Evolutionary conservation across 495 filamentous ascomycete genomes (phyloP).

Genomic region (Hyaloscypha bicolor): DNA sequence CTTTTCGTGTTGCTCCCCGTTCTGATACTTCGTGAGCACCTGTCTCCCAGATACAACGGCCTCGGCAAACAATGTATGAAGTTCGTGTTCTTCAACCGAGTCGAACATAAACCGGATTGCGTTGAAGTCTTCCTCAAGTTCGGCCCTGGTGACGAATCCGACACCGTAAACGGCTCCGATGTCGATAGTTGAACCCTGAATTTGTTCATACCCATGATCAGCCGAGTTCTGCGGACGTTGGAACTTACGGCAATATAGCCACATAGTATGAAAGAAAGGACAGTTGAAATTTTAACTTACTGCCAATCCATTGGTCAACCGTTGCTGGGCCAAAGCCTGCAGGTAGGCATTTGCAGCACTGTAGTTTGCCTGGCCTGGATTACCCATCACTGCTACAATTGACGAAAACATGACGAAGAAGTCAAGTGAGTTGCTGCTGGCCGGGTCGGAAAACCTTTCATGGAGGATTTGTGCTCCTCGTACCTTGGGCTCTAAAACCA

Average conservation of each 20-base stretch:
- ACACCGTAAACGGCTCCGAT: neutral
- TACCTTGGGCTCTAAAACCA: neutral
- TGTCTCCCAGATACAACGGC: neutral
- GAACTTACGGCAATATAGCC: too few relatives aligned
- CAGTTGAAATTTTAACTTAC: neutral
- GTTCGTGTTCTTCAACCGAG: neutral
- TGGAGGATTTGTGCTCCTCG: neutral
- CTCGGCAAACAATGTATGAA: neutral
- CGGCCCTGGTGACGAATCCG: neutral
- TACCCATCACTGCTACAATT: neutral
- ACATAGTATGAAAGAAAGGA: too few relatives aligned
- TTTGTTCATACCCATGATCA: too few relatives aligned
- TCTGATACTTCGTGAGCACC: too few relatives aligned
- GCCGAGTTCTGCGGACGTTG: too few relatives aligned
- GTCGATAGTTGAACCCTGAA: neutral
- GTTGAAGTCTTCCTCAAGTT: neutral
- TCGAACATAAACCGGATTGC: neutral
- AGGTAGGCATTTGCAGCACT: neutral
- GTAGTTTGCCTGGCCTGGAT: neutral
- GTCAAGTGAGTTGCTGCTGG: neutral
- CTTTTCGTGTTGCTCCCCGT: neutral
- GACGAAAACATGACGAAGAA: conserved; percentile 1
- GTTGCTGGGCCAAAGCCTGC: neutral
- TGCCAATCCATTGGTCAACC: neutral
- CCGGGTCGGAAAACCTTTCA: neutral